Evolutionary conservation across 2,329 filamentous ascomycete genomes (phyloP), one percentile per base, ranked within the genome.

Genomic region (Dothistroma septosporum): DNA sequence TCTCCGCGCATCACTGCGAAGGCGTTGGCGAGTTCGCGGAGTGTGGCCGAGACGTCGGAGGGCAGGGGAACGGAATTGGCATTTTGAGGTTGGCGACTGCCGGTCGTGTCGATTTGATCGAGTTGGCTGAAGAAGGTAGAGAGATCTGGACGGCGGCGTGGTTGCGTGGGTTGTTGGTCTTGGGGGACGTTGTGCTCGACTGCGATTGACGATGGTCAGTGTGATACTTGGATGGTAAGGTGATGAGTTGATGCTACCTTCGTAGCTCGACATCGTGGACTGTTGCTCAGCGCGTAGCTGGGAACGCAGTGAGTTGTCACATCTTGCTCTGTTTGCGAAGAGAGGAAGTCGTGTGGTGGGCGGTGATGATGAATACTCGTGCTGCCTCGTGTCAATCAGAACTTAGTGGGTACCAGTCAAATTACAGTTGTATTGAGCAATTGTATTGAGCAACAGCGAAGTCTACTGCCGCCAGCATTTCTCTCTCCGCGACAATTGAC

Each of bases 71-170:
- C 72, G 1, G 85, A 82, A 72, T 87, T 75, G n/a, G 77, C 76
- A 68, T 86, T 83, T 57, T 79, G 78, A 53, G 75, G 74, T 28
- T 69, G 68, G 48, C 81, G 82, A 28, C 76, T 66, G 69, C 82
- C 79, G 32, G 80, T 82, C 9, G 82, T 84, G 62, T 82, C 79
- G 32, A 81, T 76, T 59, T 85, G 80, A 67, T 86, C 82, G 61
- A 87, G 82, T 49, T 83, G 82, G 60, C 81, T 80, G 76, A 87
- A 87, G 78, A 88, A 87, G 68, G 84, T 85, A 46, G 82, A 85
- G 46, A 87, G 80, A 72, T 88, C 85, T 31, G 85, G 85, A 55
- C 85, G 82, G 64, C 83, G 83, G 19, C 75, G 75, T 63, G 71
- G 70, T 57, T 73, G 65, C 47, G 59, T 58, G 31, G 66, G 53